Conservation (phyloP, 148 eudicot genomes). For the Cornus kousa region DNA sequence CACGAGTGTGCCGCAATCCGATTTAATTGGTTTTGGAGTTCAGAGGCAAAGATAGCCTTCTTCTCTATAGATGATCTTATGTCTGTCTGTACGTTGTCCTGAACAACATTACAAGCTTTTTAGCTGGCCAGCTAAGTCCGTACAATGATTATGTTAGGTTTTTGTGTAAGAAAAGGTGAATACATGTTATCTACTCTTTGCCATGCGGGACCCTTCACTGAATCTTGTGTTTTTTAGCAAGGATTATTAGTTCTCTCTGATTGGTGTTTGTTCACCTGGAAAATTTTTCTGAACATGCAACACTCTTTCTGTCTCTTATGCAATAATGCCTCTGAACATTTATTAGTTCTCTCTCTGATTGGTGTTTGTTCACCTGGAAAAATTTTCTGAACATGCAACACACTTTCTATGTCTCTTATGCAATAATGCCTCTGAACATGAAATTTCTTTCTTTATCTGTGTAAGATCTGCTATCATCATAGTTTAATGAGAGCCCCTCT, state of each 20-base stretch:
- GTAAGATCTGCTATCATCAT: not conserved
- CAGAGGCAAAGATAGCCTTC: constrained; percentile 21
- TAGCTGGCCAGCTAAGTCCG: constrained; percentile 44
- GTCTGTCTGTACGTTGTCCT: constrained; percentile 36
- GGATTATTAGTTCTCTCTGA: not conserved
- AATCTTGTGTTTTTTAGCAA: constrained; percentile 15
- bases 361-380: constrained; percentile 5
- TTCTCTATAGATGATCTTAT: constrained; percentile 24
- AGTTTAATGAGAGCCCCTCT: not conserved
- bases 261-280: constrained; percentile 5
- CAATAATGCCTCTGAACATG: no score
- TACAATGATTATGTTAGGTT: constrained; percentile 41
- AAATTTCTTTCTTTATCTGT: not conserved
- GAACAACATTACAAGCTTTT: constrained; percentile 41
- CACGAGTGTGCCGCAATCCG: constrained; percentile 30
- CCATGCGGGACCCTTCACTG: constrained; percentile 8
- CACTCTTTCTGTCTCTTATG: not conserved
- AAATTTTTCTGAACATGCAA: not conserved
- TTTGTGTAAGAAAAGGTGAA: constrained; percentile 17
- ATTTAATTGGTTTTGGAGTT: constrained; percentile 14
- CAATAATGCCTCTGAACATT: no score
- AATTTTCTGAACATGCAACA: not conserved
- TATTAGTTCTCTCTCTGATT: no score
- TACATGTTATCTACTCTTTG: constrained; percentile 14
- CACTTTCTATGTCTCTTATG: not conserved